Evolutionary conservation across 257 asterid genomes (phyloP).

Genomic region (Fraxinus anomala): DNA sequence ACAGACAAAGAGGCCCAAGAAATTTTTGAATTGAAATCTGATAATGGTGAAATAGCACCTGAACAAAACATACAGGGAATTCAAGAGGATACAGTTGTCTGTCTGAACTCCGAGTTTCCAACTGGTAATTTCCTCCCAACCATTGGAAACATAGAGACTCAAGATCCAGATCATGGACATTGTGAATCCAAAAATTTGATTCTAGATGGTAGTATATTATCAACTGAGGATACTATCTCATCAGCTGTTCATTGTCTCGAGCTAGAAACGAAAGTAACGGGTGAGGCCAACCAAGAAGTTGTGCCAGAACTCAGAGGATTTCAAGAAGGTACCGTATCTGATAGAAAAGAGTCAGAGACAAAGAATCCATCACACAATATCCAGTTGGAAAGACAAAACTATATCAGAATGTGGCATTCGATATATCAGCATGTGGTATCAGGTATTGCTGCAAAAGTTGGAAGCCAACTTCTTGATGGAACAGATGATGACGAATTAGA

Average conservation of each 20-base stretch:
- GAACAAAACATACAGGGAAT: background rate
- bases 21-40: background rate
- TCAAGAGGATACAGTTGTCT: background rate
- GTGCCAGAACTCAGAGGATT: background rate
- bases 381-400: slow-evolving; percentile 44
- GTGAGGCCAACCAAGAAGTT: slow-evolving; percentile 14
- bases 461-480: slow-evolving; percentile 68
- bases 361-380: slow-evolving; percentile 22
- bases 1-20: slow-evolving; percentile 4
- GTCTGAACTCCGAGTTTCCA: too few species aligned
- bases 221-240: slow-evolving; percentile 7
- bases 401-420: slow-evolving; percentile 83
- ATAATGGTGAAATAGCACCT: too few species aligned
- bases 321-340: slow-evolving; percentile 17
- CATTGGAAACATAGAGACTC: slow-evolving; percentile 2
- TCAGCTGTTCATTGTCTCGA: slow-evolving; percentile 15
- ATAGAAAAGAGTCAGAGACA: slow-evolving; percentile 4
- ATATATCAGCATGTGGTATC: slow-evolving; percentile 87
- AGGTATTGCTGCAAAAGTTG: slow-evolving; percentile 69
- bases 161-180: slow-evolving; percentile 13
- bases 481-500: slow-evolving; percentile 59
- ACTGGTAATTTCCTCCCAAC: too few species aligned
- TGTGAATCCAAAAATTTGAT: slow-evolving; percentile 21
- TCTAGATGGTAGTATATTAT: slow-evolving; percentile 26
- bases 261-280: slow-evolving; percentile 8